Conservation (phyloP, 179 eudicot species). For the Beta lomatogona region DNA sequence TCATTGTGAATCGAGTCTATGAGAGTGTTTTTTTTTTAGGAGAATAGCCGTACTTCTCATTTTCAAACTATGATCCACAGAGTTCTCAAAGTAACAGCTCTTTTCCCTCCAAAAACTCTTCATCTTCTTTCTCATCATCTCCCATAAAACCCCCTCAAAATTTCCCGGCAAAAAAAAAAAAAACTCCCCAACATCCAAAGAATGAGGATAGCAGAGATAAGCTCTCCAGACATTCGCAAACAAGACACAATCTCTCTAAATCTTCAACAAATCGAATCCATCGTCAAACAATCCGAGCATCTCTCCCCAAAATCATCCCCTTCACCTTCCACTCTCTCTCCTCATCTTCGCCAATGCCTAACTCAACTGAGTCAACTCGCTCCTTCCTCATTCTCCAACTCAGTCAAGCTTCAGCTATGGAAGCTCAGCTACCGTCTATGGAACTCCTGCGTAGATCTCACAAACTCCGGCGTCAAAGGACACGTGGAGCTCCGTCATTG, state of each 20-base stretch:
- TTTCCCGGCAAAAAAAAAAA: constrained; percentile 2
- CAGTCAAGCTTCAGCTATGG: constrained; percentile 76
- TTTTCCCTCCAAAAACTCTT: constrained; percentile 15
- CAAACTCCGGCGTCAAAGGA: constrained; percentile 51
- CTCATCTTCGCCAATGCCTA: constrained; percentile 45
- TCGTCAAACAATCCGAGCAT: constrained; percentile 51
- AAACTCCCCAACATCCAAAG: not conserved
- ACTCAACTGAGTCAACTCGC: constrained; percentile 51
- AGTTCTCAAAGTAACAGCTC: not conserved
- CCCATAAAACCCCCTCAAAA: not conserved
- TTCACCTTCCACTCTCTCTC: constrained; percentile 43
- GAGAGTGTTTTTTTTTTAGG: too few relatives aligned
- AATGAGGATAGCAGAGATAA: constrained; percentile 79
- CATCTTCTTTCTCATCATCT: not conserved
- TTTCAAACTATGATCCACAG: not conserved
- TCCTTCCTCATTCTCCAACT: constrained; percentile 52
- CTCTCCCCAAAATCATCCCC: constrained; percentile 41
- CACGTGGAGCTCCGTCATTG: constrained; percentile 63
- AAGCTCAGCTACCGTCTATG: constrained; percentile 83
- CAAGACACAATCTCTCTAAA: constrained; percentile 37
- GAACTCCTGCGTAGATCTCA: constrained; percentile 77
- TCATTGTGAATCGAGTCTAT: too few relatives aligned
- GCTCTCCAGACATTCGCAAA: constrained; percentile 65
- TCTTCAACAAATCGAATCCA: constrained; percentile 55
- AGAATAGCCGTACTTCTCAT: too few relatives aligned